Conservation (phyloP, 805 yeast genomes). For the Nakazawaea peltata region DNA sequence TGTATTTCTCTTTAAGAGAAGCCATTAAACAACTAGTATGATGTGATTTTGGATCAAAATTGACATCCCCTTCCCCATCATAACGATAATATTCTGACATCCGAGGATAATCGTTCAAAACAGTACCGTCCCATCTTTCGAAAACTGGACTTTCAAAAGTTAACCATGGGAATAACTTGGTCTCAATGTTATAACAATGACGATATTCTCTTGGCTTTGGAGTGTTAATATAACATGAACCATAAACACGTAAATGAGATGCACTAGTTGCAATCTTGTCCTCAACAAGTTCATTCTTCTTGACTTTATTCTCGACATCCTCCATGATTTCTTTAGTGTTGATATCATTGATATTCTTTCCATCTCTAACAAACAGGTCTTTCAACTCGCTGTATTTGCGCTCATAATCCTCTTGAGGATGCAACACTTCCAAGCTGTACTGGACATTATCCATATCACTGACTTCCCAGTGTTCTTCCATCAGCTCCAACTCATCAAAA, state of each 20-base stretch:
- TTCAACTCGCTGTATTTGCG: conserved; percentile 3
- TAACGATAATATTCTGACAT: conserved; percentile 17
- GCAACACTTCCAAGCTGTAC: conserved; percentile 5
- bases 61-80: conserved; percentile 6
- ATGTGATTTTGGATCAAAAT: neutral
- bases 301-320: conserved; percentile 5
- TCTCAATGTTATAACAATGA: conserved; percentile 21
- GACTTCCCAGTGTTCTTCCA: conserved; percentile 8
- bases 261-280: conserved; percentile 5
- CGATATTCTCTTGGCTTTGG: neutral
- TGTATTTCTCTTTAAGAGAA: conserved; percentile 18
- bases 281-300: conserved; percentile 3
- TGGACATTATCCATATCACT: conserved; percentile 6
- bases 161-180: conserved; percentile 32
- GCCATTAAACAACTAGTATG: conserved; percentile 19
- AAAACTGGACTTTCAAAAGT: conserved; percentile 29
- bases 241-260: conserved; percentile 8
- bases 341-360: conserved; percentile 4
- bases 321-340: conserved; percentile 1
- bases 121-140: conserved; percentile 29
- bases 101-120: conserved; percentile 18
- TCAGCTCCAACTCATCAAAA: conserved; percentile 2
- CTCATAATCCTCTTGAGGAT: conserved; percentile 4
- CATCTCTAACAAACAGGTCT: neutral
- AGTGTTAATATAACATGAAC: conserved; percentile 5